phyloP scores from a whole-genome alignment of 1,284 basidiomycete genomes.

The Fomitopsis schrenkii region DNA sequence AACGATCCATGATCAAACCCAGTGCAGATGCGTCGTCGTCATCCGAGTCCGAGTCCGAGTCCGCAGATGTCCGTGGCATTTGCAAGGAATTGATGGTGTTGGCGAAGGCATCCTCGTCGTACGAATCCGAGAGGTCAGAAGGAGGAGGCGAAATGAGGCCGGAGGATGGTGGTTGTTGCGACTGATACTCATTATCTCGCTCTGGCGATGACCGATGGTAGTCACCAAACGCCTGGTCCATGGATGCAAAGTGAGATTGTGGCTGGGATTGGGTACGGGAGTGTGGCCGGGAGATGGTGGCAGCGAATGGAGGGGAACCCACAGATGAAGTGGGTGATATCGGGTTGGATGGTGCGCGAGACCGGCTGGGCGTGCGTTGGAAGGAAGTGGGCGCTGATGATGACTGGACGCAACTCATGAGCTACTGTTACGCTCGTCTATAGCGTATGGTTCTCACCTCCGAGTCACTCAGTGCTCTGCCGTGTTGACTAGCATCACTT shows the following conservation, averaged over 20 bases:
- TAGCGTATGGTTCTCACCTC: conserved; percentile 44
- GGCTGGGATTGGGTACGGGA: conserved; percentile 56
- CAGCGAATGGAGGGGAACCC: conserved; percentile 37
- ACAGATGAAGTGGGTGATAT: conserved; percentile 43
- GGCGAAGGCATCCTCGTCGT: conserved; percentile 26
- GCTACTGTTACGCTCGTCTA: conserved; percentile 2
- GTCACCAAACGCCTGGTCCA: conserved; percentile 27
- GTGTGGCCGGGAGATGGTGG: conserved; percentile 48
- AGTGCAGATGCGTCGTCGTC: conserved; percentile 49
- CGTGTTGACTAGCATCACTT: conserved; percentile 59
- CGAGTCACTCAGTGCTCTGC: conserved; percentile 52
- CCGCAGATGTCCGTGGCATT: conserved; percentile 33
- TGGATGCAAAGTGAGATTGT: conserved; percentile 24
- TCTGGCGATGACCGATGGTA: conserved; percentile 26
- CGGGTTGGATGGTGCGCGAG: conserved; percentile 65
- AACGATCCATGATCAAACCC: conserved; percentile 57
- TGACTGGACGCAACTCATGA: conserved; percentile 10
- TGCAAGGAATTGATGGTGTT: conserved; percentile 35
- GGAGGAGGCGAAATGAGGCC: conserved; percentile 30
- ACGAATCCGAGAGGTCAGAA: conserved; percentile 31
- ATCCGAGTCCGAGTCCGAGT: conserved; percentile 37
- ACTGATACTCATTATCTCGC: conserved; percentile 13
- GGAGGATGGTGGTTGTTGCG: not conserved
- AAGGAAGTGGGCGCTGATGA: conserved; percentile 34
- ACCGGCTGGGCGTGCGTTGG: conserved; percentile 38